phyloP scores from a whole-genome alignment of 352 stramenopile genomes.

The Phytophthora meadii region DNA sequence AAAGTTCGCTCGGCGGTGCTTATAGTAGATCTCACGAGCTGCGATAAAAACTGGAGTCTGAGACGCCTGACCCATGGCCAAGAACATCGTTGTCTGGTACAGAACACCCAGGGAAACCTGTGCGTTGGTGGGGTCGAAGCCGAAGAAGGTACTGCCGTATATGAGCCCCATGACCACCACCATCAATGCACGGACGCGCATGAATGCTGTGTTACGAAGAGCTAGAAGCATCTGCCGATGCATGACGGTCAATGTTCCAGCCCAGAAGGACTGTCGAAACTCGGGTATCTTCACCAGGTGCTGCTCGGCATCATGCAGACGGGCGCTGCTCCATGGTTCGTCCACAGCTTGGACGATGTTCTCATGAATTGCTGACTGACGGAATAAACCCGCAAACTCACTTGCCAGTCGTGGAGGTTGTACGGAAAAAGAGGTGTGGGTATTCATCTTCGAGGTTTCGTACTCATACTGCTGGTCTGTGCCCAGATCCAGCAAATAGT shows the following conservation, averaged over 20 bases:
- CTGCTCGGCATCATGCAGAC: slow-evolving; percentile 10
- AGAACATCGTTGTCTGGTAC: slow-evolving; percentile 74
- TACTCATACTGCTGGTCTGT: slow-evolving; percentile 37
- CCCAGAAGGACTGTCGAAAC: too few relatives aligned
- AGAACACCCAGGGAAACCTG: slow-evolving; percentile 58
- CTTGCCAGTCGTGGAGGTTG: slow-evolving; percentile 6
- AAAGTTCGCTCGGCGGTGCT: slow-evolving; percentile 87
- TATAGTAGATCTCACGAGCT: slow-evolving; percentile 62
- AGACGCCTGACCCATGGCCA: slow-evolving; percentile 57
- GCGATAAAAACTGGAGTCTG: slow-evolving; percentile 70
- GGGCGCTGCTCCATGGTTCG: slow-evolving; percentile 9
- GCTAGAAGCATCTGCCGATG: too few relatives aligned
- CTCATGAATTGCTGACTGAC: slow-evolving; percentile 36
- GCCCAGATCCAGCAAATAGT: slow-evolving; percentile 37
- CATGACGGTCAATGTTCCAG: too few relatives aligned
- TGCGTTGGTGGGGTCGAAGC: slow-evolving; percentile 27
- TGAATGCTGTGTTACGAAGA: too few relatives aligned
- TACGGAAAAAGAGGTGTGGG: neutral
- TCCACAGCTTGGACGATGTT: slow-evolving; percentile 69
- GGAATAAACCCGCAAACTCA: slow-evolving; percentile 18
- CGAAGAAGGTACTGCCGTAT: slow-evolving; percentile 38
- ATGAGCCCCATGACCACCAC: slow-evolving; percentile 36
- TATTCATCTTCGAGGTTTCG: slow-evolving; percentile 11
- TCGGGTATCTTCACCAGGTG: slow-evolving; percentile 61
- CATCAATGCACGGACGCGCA: slow-evolving; percentile 28